Evolutionary conservation across 768 basidiomycete genomes (phyloP).

Genomic region (Termitomyces titanicus): DNA sequence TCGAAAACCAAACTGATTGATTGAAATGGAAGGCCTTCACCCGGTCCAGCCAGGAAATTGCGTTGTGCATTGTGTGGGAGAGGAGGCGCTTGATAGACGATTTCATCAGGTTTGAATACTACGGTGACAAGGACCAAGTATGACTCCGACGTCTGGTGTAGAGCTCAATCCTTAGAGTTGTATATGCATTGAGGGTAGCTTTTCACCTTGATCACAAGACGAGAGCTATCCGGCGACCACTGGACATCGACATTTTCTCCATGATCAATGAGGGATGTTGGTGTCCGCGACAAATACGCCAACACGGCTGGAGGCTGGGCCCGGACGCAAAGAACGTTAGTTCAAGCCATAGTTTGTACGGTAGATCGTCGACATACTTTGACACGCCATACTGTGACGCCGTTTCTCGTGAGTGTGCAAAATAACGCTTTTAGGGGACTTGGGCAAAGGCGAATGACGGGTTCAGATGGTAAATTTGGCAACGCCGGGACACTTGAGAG

Average conservation of each 20-base stretch:
- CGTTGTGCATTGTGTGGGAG: conserved; percentile 55
- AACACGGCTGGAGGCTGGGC: conserved; percentile 66
- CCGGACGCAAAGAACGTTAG: conserved; percentile 1
- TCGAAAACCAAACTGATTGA: conserved; percentile 71
- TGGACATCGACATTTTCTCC: conserved; percentile 72
- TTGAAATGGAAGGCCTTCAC: conserved; percentile 72
- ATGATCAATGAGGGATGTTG: conserved; percentile 74
- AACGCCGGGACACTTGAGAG: conserved; percentile 69
- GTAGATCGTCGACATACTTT: conserved; percentile 48
- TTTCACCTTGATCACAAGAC: conserved; percentile 77
- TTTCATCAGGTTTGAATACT: conserved; percentile 50
- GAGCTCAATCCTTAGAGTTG: background rate
- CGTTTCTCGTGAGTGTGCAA: conserved; percentile 65
- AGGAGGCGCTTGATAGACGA: conserved; percentile 51
- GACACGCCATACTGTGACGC: conserved; percentile 79
- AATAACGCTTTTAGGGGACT: conserved; percentile 79
- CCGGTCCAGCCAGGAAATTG: conserved; percentile 73
- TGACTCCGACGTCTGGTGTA: conserved; percentile 73
- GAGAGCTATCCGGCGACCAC: conserved; percentile 82
- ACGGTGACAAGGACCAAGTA: conserved; percentile 75
- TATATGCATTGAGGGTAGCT: background rate
- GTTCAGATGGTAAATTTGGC: conserved; percentile 56
- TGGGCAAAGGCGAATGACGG: conserved; percentile 52
- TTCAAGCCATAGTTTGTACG: background rate
- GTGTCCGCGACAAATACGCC: conserved; percentile 72